Evolutionary conservation across 75 land plant species (phyloP).

Genomic region (Sequoiadendron giganteum): DNA sequence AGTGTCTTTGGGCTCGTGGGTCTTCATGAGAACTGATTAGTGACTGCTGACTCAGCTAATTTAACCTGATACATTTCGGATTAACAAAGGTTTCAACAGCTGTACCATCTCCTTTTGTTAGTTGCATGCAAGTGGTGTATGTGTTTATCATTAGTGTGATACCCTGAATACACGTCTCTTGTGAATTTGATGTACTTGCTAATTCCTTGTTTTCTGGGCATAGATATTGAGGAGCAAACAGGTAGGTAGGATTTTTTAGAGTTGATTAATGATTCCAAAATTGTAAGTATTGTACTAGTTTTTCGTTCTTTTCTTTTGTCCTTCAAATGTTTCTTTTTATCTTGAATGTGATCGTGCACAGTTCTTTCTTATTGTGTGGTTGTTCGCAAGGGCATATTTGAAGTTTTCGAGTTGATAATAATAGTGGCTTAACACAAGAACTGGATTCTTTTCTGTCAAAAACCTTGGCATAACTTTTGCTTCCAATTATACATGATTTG

Average conservation of each 20-base stretch:
- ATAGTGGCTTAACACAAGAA: background rate
- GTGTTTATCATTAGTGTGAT: background rate
- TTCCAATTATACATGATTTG: background rate
- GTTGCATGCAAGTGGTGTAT: background rate
- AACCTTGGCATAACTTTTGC: background rate
- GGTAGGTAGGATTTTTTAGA: background rate
- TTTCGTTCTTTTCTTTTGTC: background rate
- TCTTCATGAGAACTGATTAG: background rate
- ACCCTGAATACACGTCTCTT: background rate
- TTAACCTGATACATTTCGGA: background rate
- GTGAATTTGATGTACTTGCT: background rate
- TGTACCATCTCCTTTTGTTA: background rate
- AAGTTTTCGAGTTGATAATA: background rate
- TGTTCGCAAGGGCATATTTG: background rate
- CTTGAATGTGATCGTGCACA: background rate
- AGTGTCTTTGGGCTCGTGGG: background rate
- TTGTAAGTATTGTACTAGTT: background rate
- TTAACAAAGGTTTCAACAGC: background rate
- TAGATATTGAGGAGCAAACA: background rate
- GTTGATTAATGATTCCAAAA: background rate
- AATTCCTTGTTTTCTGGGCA: background rate
- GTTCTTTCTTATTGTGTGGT: background rate
- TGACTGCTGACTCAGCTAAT: background rate
- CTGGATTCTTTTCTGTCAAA: conserved; percentile 1
- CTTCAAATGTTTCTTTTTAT: background rate